A percentile compares a stretch with the other conserved stretches of the same genome.
phyloP scores from a whole-genome alignment of 495 filamentous ascomycete species.

The Talaromyces borbonicus region DNA sequence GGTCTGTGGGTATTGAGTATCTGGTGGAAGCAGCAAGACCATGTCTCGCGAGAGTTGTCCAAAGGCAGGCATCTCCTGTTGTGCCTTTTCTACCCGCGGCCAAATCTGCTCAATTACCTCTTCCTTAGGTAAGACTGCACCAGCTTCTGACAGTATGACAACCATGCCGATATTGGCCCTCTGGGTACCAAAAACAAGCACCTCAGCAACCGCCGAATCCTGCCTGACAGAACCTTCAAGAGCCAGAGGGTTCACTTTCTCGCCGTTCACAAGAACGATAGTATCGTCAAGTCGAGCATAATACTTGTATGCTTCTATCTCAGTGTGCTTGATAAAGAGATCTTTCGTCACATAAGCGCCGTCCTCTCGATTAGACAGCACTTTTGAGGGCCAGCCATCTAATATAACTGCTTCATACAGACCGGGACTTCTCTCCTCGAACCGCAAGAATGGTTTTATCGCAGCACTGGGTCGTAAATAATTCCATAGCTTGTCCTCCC shows the following conservation, averaged over 20 bases:
- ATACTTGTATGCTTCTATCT: slow-evolving; percentile 49
- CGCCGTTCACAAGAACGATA: slow-evolving; percentile 52
- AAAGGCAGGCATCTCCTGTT: slow-evolving; percentile 40
- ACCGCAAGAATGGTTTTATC: slow-evolving; percentile 31
- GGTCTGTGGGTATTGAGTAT: slow-evolving; percentile 37
- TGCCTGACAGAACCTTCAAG: slow-evolving; percentile 41
- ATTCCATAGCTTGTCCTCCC: slow-evolving; percentile 54
- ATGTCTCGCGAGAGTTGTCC: slow-evolving; percentile 44
- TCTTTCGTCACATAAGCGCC: slow-evolving; percentile 49
- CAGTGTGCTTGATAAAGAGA: slow-evolving; percentile 46
- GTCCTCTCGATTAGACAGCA: slow-evolving; percentile 47
- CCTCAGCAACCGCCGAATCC: slow-evolving; percentile 24
- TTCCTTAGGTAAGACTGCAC: slow-evolving; percentile 21
- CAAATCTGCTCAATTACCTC: slow-evolving; percentile 42
- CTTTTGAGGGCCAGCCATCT: slow-evolving; percentile 53
- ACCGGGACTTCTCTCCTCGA: slow-evolving; percentile 45
- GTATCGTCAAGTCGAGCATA: slow-evolving; percentile 50
- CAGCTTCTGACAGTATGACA: slow-evolving; percentile 22
- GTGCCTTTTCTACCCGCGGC: slow-evolving; percentile 38
- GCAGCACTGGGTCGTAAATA: slow-evolving; percentile 42
- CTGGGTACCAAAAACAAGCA: slow-evolving; percentile 30
- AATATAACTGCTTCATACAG: slow-evolving; percentile 50
- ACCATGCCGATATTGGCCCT: slow-evolving; percentile 32
- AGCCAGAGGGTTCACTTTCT: slow-evolving; percentile 58
- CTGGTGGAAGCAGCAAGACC: slow-evolving; percentile 34